These are phyloP conservation scores for Candida mattraensis DNA, from an alignment of 805 yeast species.

Conservation along the genomic window DNA sequence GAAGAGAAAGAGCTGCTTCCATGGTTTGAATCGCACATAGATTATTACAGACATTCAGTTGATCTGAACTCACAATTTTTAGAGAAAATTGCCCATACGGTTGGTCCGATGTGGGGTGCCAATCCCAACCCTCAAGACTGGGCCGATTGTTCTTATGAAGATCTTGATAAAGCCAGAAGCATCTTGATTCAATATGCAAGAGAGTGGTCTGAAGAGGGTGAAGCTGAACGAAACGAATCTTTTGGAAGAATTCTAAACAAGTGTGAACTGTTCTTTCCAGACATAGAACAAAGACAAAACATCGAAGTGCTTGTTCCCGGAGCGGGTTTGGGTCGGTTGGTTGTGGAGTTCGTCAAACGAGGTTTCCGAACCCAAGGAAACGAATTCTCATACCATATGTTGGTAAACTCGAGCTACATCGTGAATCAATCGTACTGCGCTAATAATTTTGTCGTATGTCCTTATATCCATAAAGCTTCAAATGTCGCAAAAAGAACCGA, in stretches of 20 bases:
- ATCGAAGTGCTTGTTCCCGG: conserved; percentile 59
- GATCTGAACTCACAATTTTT: conserved; percentile 46
- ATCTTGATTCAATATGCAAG: conserved; percentile 56
- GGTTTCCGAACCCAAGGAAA: conserved; percentile 70
- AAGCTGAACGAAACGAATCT: conserved; percentile 41
- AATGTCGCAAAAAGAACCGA: conserved; percentile 43
- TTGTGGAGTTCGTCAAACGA: conserved; percentile 49
- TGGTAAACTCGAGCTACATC: conserved; percentile 53
- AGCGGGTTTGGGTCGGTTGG: conserved; percentile 61
- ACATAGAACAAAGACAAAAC: conserved; percentile 35
- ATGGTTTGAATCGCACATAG: conserved; percentile 48
- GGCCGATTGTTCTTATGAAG: conserved; percentile 41
- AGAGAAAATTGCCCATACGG: conserved; percentile 39
- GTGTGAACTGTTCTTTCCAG: conserved; percentile 39
- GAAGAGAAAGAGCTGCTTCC: conserved; percentile 46
- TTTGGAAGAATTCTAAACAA: conserved; percentile 40
- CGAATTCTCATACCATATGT: conserved; percentile 66
- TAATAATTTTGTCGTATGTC: conserved; percentile 45
- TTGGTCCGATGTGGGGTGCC: conserved; percentile 54
- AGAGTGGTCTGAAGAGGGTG: conserved; percentile 63
- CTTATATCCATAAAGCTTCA: conserved; percentile 54
- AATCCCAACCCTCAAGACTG: conserved; percentile 38
- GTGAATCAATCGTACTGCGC: conserved; percentile 46
- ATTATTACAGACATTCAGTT: conserved; percentile 42
- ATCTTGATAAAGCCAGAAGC: conserved; percentile 57